Evolutionary conservation across 1,284 basidiomycete genomes (phyloP).

Genomic region (Ceratobasidium sp.): DNA sequence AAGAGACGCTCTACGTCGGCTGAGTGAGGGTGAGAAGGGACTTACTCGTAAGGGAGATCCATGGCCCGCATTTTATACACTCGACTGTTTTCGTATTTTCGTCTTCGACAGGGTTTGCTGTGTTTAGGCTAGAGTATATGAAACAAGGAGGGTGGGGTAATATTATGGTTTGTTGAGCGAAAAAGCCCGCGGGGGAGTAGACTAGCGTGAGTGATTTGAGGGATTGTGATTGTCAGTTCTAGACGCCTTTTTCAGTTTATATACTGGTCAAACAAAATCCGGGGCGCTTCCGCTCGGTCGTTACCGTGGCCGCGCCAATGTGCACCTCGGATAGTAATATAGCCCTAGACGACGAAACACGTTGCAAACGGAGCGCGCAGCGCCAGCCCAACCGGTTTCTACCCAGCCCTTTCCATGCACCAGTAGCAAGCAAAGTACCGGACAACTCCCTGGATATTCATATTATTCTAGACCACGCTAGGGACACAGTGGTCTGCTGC

Average conservation of each 20-base stretch:
- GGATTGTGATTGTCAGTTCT: conserved; percentile 29
- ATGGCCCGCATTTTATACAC: conserved; percentile 33
- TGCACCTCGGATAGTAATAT: conserved; percentile 17
- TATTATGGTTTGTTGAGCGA: conserved; percentile 35
- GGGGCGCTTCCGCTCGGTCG: conserved; percentile 37
- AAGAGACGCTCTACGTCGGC: conserved; percentile 17
- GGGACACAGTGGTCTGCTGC: too few relatives aligned
- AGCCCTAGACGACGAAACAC: conserved; percentile 34
- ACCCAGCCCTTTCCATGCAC: neutral
- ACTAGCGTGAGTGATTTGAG: conserved; percentile 35
- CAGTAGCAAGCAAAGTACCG: too few relatives aligned
- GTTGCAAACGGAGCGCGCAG: conserved; percentile 27
- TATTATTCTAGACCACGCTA: too few relatives aligned
- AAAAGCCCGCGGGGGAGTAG: conserved; percentile 12
- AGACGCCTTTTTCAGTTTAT: conserved; percentile 27
- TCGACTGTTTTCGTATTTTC: conserved; percentile 15
- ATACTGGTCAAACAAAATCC: conserved; percentile 19
- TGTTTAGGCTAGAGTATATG: conserved; percentile 32
- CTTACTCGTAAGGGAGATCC: conserved; percentile 40
- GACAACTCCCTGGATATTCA: too few relatives aligned
- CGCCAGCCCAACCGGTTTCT: conserved; percentile 1
- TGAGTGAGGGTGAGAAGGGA: conserved; percentile 16
- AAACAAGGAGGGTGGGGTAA: conserved; percentile 37
- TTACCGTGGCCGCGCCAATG: conserved; percentile 14
- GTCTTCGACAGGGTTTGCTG: conserved; percentile 25